These are phyloP conservation scores for Schizochytrium sp. DNA, from an alignment of 108 stramenopile genomes.

Conservation along the genomic window DNA sequence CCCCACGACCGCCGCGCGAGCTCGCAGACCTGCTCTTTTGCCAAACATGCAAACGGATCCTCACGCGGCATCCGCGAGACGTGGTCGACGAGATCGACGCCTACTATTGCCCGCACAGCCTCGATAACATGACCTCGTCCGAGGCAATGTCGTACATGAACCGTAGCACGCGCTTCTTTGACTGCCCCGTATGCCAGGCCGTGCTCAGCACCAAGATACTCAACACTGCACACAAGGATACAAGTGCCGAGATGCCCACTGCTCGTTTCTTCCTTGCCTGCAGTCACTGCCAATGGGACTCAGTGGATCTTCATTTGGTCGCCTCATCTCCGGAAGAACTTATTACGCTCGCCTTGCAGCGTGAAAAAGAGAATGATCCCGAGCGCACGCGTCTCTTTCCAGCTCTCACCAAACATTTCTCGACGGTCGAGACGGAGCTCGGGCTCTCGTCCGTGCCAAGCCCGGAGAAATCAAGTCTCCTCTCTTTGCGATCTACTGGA, in stretches of 20 bases:
- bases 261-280: neutral
- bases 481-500: too few relatives aligned
- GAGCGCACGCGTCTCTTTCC: neutral
- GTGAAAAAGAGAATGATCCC: neutral
- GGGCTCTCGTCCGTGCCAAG: neutral
- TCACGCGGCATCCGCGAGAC: neutral
- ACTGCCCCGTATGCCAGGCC: neutral
- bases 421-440: neutral
- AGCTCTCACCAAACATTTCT: neutral
- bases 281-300: neutral
- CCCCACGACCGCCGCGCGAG: neutral
- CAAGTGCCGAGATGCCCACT: neutral
- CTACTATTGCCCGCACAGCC: constrained; percentile 6
- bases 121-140: constrained; percentile 1
- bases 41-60: neutral
- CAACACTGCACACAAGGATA: neutral
- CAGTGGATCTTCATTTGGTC: neutral
- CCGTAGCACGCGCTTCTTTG: neutral
- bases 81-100: neutral
- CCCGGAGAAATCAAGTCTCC: neutral
- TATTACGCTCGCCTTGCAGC: neutral
- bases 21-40: neutral
- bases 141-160: neutral
- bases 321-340: neutral
- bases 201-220: neutral